Base-by-base conservation (phyloP, 1,284 basidiomycete genomes). In the Afroboletus lepidellus region DNA sequence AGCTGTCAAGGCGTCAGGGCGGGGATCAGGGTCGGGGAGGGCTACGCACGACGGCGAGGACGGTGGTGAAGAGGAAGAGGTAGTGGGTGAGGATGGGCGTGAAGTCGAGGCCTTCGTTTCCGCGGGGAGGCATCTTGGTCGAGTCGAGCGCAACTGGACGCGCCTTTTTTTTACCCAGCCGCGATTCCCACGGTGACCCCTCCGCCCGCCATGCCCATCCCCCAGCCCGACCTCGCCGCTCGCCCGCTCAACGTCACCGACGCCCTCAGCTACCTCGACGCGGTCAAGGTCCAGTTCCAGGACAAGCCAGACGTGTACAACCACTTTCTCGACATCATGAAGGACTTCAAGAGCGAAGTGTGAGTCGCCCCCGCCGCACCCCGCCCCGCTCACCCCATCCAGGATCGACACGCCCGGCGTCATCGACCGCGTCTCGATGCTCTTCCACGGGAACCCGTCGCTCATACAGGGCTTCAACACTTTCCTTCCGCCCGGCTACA, bases 391-490 rank as follows among this genome's bases (percentile, higher is more conserved):
- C 48, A 48, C 9, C 23, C 7, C 16, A 18, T n/a, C 38, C 72
- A 97, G 94, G 55, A 98, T 99, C 71, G 96, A 99, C 76, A 99
- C 97, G 0, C 97, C 96, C 1, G 96, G 95, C 55, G 97, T 99
- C 63, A 99, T 99, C 68, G 87, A 95, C 63, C 90, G 97, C 53
- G 96, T 99, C 48, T 98, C 95, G 2, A 85, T 83, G 59, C 85
- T 99, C 41, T 99, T 99, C 73, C 85, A 92, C 61, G 94, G 94
- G 13, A 94, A 98, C 72, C 93, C 92, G 2, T 73, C 81, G 56
- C 89, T 99, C 62, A 98, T 99, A 51, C 91, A 97, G 72, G 97
- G 97, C 30, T 99, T 99, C 83, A 99, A 99, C 76, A 98, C 96
- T 3, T 99, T 99, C 74, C 83, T 99, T 3, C 97, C 97, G 1